Percentiles rank a stretch among this genome's conserved stretches.
Conservation (phyloP, 2,329 filamentous ascomycete genomes). For the Rutstroemia sp. region DNA sequence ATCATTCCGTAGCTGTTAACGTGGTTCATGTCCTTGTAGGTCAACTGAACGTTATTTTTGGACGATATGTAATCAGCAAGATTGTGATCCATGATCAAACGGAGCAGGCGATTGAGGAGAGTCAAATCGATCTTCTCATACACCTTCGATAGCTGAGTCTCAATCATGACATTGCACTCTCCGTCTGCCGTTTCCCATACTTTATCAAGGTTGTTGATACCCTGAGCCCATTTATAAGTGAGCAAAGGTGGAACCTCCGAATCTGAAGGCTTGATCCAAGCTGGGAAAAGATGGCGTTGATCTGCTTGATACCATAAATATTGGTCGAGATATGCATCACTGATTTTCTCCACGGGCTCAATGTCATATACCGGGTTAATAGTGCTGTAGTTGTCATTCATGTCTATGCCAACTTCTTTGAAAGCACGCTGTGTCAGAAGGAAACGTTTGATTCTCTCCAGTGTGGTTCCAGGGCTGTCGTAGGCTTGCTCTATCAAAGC, state of each 20-base stretch:
- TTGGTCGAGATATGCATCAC: constrained; percentile 95
- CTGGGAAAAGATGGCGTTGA: constrained; percentile 91
- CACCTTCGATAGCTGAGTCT: constrained; percentile 97
- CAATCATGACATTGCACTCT: constrained; percentile 97
- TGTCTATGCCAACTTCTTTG: constrained; percentile 98
- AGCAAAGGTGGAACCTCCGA: constrained; percentile 92
- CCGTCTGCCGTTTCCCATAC: constrained; percentile 93
- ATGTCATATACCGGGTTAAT: constrained; percentile 99
- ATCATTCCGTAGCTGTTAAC: constrained; percentile 99
- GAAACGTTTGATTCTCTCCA: constrained; percentile 96
- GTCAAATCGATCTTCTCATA: constrained; percentile 99
- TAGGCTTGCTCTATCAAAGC: constrained; percentile 98
- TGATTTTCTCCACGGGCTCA: constrained; percentile 98
- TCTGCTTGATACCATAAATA: constrained; percentile 99
- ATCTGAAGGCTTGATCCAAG: constrained; percentile 98
- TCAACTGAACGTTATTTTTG: constrained; percentile 98
- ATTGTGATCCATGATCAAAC: constrained; percentile 99
- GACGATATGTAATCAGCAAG: constrained; percentile 97
- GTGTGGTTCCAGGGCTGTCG: constrained; percentile 90
- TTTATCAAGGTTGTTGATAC: constrained; percentile 94
- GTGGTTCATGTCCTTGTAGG: constrained; percentile 99
- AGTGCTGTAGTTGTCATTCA: constrained; percentile 99
- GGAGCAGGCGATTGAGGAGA: constrained; percentile 82
- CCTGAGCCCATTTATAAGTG: constrained; percentile 98
- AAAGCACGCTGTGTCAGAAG: constrained; percentile 94